Base-by-base conservation (phyloP, 208 protist species). In the Crithidia mellificae region DNA sequence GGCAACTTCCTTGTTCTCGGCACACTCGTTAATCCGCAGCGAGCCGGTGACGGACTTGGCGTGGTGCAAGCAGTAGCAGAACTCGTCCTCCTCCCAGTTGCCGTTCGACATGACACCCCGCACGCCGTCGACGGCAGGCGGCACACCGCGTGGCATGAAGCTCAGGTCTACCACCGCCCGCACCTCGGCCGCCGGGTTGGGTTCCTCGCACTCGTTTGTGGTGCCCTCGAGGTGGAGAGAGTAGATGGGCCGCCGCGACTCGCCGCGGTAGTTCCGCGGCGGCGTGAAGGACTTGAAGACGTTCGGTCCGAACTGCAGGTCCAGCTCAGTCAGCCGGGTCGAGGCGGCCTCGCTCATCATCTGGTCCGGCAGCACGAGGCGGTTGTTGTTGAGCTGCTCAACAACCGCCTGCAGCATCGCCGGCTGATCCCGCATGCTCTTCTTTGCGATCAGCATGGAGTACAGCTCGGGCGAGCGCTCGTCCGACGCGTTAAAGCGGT, bases 401-500 rank as follows among this genome's bases (percentile, higher is more conserved):
- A 77, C 39, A 52, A 83, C 30, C 5, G 85, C 85, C 73, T 88
- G 77, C 70, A 83, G 70, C 61, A 91, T 54, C 56, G 84, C 68
- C 2, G 65, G 63, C 47, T 81, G 65, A 17, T 63, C 53, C 4
- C 54, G 56, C 39, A 75, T 41, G 29, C 61, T 59, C 32, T 74
- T 66, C 50, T 82, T 80, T 3, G 78, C 81, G 15, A 85, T 68
- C 29, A 91, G 64, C 39, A 71, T 75, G 47, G 73, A 70, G 24
- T 79, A 44, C 5, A 87, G 56, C 29, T 80, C 56, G 0, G 85
- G 81, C 15, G 79, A 57, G 25, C 79, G 75, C 24, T 74, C 50
- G 53, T 88, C 85, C 2, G 80, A 27, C 19, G 74, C 59, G 63
- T 72, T 78, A 65, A 87, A 91, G 5, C 81, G 81, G 50, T 86